Evolutionary conservation across 169 alveolate species (phyloP), one percentile per base, ranked within the genome.

Genomic region (Plasmodium cynomolgi): DNA sequence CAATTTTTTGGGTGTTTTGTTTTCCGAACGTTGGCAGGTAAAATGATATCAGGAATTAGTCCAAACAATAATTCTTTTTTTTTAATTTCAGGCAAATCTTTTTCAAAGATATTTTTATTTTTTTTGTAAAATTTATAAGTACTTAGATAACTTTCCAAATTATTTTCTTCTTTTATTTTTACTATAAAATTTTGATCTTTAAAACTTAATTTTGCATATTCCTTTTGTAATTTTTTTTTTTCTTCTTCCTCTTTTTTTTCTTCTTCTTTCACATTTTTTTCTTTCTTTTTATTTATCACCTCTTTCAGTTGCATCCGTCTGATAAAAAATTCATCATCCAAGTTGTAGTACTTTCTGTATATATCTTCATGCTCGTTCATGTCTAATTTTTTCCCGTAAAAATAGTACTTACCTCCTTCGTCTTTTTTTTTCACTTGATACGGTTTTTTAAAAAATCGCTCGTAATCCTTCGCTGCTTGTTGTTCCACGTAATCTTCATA

Each of bases 341-440:
- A 68, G 75, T 80, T 86, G 41, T 81, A 79, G 34, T 33, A 81
- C 50, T 85, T 81, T 68, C 93, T 81, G 54, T 92, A 81, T 11
- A 81, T 71, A 92, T 82, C 93, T 84, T 93, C 93, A 31, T 81
- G 72, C 81, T 58, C 56, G 31, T 33, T 41, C 93, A 80, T 93
- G 7, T 31, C 34, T 26, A 82, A 17, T 81, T 93, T 83, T 81
- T 72, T 93, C 41, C 93, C 93, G 73, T 81, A 85, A 93, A 93
- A 50, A 54, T 84, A 93, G 81, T 93, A 81, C 80, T 88, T 93
- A 9, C 96, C 93, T 56, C 96, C 91, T 83, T 85, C 96, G 44
- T 82, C 93, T 84, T 75, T 82, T 39, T 73, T 81, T 77, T 82
- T 73, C 41, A 85, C 73, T 73, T 93, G 84, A 84, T 93, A 86